Evolutionary conservation across 2,329 filamentous ascomycete genomes (phyloP).

Genomic region (Aplosporella prunicola): DNA sequence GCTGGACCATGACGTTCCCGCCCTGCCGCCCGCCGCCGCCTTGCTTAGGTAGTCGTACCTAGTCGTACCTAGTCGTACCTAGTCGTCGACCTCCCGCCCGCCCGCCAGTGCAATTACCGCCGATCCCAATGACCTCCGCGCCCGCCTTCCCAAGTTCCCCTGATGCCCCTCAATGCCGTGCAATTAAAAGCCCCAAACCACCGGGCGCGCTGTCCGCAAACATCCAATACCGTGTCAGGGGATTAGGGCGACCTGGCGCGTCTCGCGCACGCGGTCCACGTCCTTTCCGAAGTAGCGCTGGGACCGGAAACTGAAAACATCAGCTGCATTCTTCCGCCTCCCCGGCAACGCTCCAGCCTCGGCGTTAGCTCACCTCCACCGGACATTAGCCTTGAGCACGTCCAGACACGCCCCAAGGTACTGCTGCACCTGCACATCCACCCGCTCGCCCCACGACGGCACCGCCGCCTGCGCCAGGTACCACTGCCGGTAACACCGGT

Average conservation of each 20-base stretch:
- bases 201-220: too few relatives aligned
- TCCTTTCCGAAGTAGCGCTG: slow-evolving; percentile 10
- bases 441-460: slow-evolving; percentile 9
- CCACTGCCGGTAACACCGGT: slow-evolving; percentile 11
- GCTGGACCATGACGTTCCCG: too few relatives aligned
- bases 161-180: too few relatives aligned
- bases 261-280: slow-evolving; percentile 10
- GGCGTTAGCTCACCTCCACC: slow-evolving; percentile 9
- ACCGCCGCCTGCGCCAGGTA: slow-evolving; percentile 9
- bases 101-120: too few relatives aligned
- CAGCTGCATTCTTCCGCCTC: slow-evolving; percentile 5
- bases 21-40: too few relatives aligned
- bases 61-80: too few relatives aligned
- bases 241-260: slow-evolving; percentile 6
- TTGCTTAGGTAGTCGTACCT: too few relatives aligned
- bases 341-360: slow-evolving; percentile 10
- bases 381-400: slow-evolving; percentile 10
- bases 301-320: slow-evolving; percentile 7
- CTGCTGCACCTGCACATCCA: slow-evolving; percentile 11
- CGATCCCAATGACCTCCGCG: too few relatives aligned
- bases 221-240: too few relatives aligned
- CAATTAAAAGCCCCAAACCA: too few relatives aligned
- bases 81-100: too few relatives aligned
- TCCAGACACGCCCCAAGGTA: slow-evolving; percentile 9
- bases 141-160: too few relatives aligned